Conservation (phyloP, 805 yeast genomes). For the Schwanniomyces vanrijiae region DNA sequence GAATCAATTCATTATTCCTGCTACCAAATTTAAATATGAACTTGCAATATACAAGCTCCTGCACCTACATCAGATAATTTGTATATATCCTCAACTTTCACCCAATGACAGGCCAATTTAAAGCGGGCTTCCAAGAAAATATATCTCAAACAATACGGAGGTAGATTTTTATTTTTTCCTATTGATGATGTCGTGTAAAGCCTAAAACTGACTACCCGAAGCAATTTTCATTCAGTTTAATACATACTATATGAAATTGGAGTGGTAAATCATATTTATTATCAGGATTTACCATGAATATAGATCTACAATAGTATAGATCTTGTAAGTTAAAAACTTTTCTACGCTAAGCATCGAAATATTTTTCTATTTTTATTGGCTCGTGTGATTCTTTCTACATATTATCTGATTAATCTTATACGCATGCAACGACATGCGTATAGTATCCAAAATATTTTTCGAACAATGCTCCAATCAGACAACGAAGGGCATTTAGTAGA, state of each 20-base stretch:
- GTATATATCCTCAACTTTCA: neutral
- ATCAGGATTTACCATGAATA: too few relatives aligned
- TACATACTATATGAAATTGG: too few relatives aligned
- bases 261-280: too few relatives aligned
- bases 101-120: neutral
- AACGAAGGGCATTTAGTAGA: neutral
- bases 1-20: too few relatives aligned
- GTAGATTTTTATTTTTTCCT: neutral
- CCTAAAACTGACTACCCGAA: neutral
- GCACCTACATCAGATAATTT: neutral
- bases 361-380: neutral
- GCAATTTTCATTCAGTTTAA: neutral
- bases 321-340: too few relatives aligned
- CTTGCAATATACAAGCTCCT: neutral
- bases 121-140: neutral
- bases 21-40: neutral
- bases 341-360: neutral
- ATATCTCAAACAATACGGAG: neutral
- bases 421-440: neutral
- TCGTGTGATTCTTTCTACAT: neutral
- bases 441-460: neutral
- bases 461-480: neutral
- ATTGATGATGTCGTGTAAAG: neutral
- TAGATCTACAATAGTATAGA: too few relatives aligned
- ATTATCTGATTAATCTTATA: neutral